Conservation (phyloP, 805 yeast genomes). For the Brettanomyces nanus region DNA sequence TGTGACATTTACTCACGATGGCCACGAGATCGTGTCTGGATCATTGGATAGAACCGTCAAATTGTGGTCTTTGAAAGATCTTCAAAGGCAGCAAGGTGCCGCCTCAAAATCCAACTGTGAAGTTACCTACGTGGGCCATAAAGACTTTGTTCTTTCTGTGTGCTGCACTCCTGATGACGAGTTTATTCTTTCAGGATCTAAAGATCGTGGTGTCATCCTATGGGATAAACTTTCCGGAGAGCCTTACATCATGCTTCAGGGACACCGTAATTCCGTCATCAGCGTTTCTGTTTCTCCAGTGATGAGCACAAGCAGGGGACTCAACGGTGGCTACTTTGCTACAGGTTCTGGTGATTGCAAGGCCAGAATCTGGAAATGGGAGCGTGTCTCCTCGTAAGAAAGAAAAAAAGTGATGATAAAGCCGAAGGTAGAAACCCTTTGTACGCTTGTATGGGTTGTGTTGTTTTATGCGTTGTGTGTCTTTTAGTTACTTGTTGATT, state of each 20-base stretch:
- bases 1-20: conserved; percentile 87
- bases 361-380: conserved; percentile 94
- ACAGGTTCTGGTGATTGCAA: conserved; percentile 97
- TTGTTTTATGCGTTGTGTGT: no score
- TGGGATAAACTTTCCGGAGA: conserved; percentile 93
- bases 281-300: conserved; percentile 87
- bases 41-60: conserved; percentile 94
- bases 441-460: no score
- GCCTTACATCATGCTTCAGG: conserved; percentile 91
- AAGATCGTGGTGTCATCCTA: conserved; percentile 93
- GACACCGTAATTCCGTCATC: conserved; percentile 92
- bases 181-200: conserved; percentile 88
- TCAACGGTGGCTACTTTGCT: conserved; percentile 80
- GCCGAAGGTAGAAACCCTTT: no score
- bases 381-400: conserved; percentile 24
- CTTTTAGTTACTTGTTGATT: no score
- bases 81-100: conserved; percentile 33
- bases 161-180: conserved; percentile 91
- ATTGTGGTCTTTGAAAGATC: conserved; percentile 81
- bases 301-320: conserved; percentile 40
- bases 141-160: conserved; percentile 89
- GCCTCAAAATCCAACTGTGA: conserved; percentile 56
- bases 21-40: conserved; percentile 88
- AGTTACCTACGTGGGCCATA: conserved; percentile 91
- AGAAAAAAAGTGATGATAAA: neutral